Conservation (phyloP, 2,329 filamentous ascomycete genomes). For the Reticulascus tulasneorum region DNA sequence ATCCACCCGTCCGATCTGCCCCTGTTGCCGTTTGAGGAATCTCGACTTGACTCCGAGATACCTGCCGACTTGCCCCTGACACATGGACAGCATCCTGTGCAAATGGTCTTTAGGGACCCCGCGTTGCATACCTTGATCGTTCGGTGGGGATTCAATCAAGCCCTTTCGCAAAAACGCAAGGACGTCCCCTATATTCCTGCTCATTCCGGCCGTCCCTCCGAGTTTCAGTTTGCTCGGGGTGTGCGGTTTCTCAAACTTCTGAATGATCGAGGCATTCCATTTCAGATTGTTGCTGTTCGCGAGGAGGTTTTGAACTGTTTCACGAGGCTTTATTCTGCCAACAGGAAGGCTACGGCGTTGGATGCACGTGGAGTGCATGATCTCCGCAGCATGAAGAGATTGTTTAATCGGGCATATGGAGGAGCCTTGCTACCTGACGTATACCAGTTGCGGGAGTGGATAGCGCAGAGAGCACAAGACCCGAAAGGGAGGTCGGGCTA, state of each 20-base stretch:
- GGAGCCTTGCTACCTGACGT: neutral
- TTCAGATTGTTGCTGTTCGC: conserved; percentile 18
- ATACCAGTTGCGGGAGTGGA: neutral
- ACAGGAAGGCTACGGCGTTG: neutral
- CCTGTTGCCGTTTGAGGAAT: conserved; percentile 16
- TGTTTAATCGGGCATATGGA: conserved; percentile 3
- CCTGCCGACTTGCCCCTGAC: conserved; percentile 36
- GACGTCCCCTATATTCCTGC: neutral
- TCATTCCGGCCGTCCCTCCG: conserved; percentile 11
- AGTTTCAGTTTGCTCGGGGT: conserved; percentile 31
- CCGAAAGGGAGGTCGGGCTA: too few species aligned
- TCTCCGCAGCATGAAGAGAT: neutral
- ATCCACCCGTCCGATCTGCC: conserved; percentile 42
- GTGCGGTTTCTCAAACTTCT: conserved; percentile 30
- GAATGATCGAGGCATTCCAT: conserved; percentile 29
- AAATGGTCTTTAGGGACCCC: conserved; percentile 36
- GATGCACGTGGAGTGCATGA: neutral
- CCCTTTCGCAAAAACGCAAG: conserved; percentile 17
- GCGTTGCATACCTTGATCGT: conserved; percentile 35
- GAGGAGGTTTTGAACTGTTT: conserved; percentile 10
- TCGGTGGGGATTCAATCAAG: conserved; percentile 41
- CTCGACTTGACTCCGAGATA: conserved; percentile 21
- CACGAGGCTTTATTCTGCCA: neutral
- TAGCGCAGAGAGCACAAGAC: neutral
- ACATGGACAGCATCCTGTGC: conserved; percentile 42